A percentile compares a stretch with the other conserved stretches of the same genome.
phyloP scores from a whole-genome alignment of 2,329 filamentous ascomycete species.

The Leptographium galeiforme region DNA sequence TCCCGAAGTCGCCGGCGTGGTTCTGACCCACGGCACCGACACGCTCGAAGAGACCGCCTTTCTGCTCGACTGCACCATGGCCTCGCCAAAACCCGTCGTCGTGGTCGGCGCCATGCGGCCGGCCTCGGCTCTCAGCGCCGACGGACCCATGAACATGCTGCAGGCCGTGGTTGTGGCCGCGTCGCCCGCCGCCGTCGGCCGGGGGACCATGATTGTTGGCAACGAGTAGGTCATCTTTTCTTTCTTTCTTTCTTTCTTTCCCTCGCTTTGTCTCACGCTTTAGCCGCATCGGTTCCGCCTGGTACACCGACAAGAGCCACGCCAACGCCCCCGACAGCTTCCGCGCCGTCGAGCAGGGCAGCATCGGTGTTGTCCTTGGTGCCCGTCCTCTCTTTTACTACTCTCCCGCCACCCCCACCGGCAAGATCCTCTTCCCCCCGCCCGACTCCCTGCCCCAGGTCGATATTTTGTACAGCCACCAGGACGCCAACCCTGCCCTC shows the following conservation, averaged over 20 bases:
- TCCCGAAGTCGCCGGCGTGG: slow-evolving; percentile 31
- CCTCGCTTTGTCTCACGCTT: too few relatives aligned
- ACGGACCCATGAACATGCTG: slow-evolving; percentile 47
- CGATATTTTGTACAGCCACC: slow-evolving; percentile 41
- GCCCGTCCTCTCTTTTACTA: slow-evolving; percentile 47
- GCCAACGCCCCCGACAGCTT: slow-evolving; percentile 51
- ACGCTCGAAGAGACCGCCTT: slow-evolving; percentile 51
- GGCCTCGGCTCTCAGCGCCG: slow-evolving; percentile 46
- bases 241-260: not conserved
- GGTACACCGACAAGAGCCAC: slow-evolving; percentile 47
- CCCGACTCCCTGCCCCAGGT: slow-evolving; percentile 32
- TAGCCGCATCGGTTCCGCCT: slow-evolving; percentile 40
- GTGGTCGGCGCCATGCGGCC: slow-evolving; percentile 51
- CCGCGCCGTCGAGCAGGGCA: slow-evolving; percentile 40
- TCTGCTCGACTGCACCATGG: slow-evolving; percentile 45
- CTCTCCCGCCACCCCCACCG: slow-evolving; percentile 31
- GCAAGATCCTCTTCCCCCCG: slow-evolving; percentile 29
- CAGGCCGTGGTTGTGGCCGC: slow-evolving; percentile 44
- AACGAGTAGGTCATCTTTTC: slow-evolving; percentile 29
- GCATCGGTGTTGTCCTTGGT: slow-evolving; percentile 44
- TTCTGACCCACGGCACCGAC: slow-evolving; percentile 54
- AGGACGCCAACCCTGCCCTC: slow-evolving; percentile 34
- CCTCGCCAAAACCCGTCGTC: slow-evolving; percentile 44
- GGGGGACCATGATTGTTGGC: slow-evolving; percentile 45
- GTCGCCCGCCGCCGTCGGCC: slow-evolving; percentile 26